Base-by-base conservation (phyloP, 306 rosid genomes). In the Begonia peltatifolia region DNA sequence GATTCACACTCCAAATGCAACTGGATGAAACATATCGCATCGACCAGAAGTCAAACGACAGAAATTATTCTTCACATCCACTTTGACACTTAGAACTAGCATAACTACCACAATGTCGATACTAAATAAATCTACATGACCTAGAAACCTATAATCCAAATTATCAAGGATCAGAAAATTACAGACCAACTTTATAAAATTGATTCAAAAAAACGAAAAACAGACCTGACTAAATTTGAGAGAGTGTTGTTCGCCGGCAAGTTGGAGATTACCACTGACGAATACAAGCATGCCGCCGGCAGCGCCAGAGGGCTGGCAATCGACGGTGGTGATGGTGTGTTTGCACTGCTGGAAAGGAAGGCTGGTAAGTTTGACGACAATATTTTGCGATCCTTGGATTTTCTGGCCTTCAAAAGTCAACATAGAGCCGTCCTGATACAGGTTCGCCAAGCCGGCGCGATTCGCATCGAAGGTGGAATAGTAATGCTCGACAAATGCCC, bases 331-430 rank as follows among this genome's bases (percentile, higher is more conserved):
- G 82, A 85, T 81, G 74, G 59, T 50, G 68, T 90, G 99, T 61
- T 76, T 75, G 69, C 95, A 90, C 84, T 90, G 95, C 64, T 86
- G 85, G 65, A 90, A 90, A 9, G 99, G 99, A 16, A 90, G 92
- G 48, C 74, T 52, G 11, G 86, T 67, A 63, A 90, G 95, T 64
- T 90, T 90, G 12, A 83, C 77, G 3, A 86, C 86, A 46, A 90
- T 90, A 73, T 67, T 76, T 38, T 59, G 82, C 0, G 92, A 14
- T 3, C 99, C 95, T 43, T 69, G 94, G 69, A 81, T 78, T 84
- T 90, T 83, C 84, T 86, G 84, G 23, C 95, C 99, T 44, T 90
- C 99, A 68, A 90, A 90, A 12, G 94, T 69, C 53, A 86, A 78
- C 99, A 90, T 86, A 6, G 99, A 90, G 15, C 52, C 75, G 0